These are phyloP conservation scores for Selaginella moellendorffii DNA, from an alignment of 75 land plant genomes.

Conservation along the genomic window DNA sequence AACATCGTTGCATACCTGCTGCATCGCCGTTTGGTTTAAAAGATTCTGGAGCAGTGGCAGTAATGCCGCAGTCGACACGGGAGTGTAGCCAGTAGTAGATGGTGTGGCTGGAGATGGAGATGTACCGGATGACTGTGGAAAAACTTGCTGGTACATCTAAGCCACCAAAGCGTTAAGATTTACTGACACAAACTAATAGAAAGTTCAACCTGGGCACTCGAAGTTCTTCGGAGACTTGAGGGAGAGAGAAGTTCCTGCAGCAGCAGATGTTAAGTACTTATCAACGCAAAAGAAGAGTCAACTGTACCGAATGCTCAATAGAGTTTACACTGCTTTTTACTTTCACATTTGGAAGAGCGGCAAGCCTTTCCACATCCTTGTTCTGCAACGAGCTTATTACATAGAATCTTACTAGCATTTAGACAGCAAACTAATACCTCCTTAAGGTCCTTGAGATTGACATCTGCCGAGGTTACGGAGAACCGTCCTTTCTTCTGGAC, in stretches of 20 bases:
- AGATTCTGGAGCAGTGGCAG: conserved; percentile 8
- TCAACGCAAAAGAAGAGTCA: background rate
- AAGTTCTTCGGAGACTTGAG: conserved; percentile 11
- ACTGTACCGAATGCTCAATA: background rate
- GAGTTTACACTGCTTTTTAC: conserved; percentile 9
- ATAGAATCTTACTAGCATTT: background rate
- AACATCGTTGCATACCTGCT: background rate
- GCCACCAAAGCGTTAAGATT: background rate
- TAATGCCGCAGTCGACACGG: background rate
- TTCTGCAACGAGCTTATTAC: background rate
- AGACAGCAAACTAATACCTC: background rate
- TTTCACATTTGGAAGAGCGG: background rate
- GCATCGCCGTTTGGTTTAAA: conserved; percentile 4
- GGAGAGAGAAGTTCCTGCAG: conserved; percentile 10
- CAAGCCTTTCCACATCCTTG: background rate
- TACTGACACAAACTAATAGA: background rate
- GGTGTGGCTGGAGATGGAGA: conserved; percentile 10
- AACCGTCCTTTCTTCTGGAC: conserved; percentile 95
- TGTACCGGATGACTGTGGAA: background rate
- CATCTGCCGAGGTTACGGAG: conserved; percentile 85
- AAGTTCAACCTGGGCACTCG: conserved; percentile 19
- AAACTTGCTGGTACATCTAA: background rate
- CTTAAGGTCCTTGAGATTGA: conserved; percentile 45
- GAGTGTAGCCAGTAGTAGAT: no score
- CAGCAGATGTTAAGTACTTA: background rate